Percentiles rank a stretch among this genome's conserved stretches.
Evolutionary conservation across 108 stramenopile genomes (phyloP).

Genomic region (Fragilariopsis cylindrus): DNA sequence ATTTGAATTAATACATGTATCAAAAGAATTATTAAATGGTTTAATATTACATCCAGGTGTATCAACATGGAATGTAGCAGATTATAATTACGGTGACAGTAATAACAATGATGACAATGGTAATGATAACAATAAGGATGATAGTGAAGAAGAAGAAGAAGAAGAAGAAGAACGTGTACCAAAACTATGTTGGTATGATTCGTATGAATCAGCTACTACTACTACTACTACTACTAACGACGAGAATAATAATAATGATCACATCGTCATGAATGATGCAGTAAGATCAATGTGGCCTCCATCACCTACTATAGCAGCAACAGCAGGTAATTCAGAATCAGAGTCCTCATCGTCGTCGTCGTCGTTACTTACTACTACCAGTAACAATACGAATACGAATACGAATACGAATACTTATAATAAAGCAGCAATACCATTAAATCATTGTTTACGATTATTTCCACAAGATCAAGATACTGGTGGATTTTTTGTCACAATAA

Average conservation of each 20-base stretch:
- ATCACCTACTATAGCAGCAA: too few species aligned
- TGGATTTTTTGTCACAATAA: slow-evolving; percentile 94
- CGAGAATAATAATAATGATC: too few species aligned
- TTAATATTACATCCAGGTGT: slow-evolving; percentile 56
- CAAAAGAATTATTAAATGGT: slow-evolving; percentile 35
- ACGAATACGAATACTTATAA: too few species aligned
- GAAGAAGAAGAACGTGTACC: background rate
- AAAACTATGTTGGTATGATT: background rate
- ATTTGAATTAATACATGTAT: slow-evolving; percentile 52
- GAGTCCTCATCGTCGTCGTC: background rate
- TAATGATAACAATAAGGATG: slow-evolving; percentile 30
- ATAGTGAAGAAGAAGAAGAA: slow-evolving; percentile 25
- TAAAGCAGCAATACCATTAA: slow-evolving; percentile 7
- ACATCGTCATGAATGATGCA: slow-evolving; percentile 33
- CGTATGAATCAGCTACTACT: too few species aligned
- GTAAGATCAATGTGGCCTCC: slow-evolving; percentile 62
- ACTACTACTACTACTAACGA: too few species aligned
- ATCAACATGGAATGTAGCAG: slow-evolving; percentile 66
- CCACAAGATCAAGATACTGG: slow-evolving; percentile 97
- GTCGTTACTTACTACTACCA: background rate
- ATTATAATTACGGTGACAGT: slow-evolving; percentile 37
- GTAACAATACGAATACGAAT: slow-evolving; percentile 13
- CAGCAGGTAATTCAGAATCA: background rate
- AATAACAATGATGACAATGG: slow-evolving; percentile 11
- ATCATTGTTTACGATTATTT: slow-evolving; percentile 83